A percentile compares a stretch with the other conserved stretches of the same genome.
These are phyloP conservation scores for Ziziphus jujuba DNA, from an alignment of 306 rosid genomes.

Conservation along the genomic window DNA sequence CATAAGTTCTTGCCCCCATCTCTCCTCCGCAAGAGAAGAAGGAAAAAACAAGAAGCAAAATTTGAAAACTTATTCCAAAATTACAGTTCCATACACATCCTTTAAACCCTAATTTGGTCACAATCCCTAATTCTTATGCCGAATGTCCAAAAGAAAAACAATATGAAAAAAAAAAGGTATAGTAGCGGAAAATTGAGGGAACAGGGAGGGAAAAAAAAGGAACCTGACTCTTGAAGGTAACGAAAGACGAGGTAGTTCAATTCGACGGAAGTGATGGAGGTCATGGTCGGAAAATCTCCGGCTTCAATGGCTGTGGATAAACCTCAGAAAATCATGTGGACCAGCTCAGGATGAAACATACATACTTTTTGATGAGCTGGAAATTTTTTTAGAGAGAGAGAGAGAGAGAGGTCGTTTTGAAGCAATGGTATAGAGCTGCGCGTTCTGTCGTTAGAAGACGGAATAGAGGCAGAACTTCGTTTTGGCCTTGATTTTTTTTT, in stretches of 20 bases:
- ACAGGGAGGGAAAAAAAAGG: not conserved
- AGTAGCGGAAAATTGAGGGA: not conserved
- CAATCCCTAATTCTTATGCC: slow-evolving; percentile 6
- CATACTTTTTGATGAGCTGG: too few species aligned
- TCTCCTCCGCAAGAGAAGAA: not conserved
- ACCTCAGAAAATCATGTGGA: not conserved
- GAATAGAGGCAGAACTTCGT: too few species aligned
- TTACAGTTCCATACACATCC: not conserved
- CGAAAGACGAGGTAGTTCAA: slow-evolving; percentile 84
- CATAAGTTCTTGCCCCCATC: not conserved
- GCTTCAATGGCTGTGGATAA: slow-evolving; percentile 33
- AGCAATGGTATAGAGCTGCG: too few species aligned
- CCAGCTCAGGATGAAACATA: too few species aligned
- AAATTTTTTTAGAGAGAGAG: too few species aligned
- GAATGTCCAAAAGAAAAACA: slow-evolving; percentile 16
- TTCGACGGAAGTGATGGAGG: slow-evolving; percentile 75
- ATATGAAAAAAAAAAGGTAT: too few species aligned
- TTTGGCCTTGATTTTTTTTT: too few species aligned
- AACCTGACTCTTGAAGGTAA: slow-evolving; percentile 95
- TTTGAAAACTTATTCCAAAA: slow-evolving; percentile 7
- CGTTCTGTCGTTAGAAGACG: too few species aligned
- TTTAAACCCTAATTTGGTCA: slow-evolving; percentile 32
- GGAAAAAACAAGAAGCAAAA: not conserved
- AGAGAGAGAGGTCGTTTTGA: too few species aligned
- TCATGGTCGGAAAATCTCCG: slow-evolving; percentile 43